Conservation (phyloP, 2,329 filamentous ascomycete genomes). For the Fusarium torreyae region DNA sequence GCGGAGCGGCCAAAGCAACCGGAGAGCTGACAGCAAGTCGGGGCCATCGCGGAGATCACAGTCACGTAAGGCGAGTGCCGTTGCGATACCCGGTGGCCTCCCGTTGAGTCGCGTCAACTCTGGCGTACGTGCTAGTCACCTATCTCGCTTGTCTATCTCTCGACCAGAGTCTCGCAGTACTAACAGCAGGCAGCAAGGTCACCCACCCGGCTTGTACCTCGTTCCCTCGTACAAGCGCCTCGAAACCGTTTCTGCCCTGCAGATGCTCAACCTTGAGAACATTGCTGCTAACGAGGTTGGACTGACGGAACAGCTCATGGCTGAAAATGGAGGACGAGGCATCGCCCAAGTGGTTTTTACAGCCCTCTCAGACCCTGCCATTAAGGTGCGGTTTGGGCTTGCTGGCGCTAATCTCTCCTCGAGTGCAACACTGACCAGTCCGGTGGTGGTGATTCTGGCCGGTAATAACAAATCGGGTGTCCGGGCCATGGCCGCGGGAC, state of each 20-base stretch:
- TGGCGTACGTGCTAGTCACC: conserved; percentile 55
- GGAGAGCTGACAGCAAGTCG: conserved; percentile 68
- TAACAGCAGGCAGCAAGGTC: conserved; percentile 55
- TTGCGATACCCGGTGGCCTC: conserved; percentile 54
- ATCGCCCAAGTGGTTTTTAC: conserved; percentile 87
- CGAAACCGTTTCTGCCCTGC: conserved; percentile 78
- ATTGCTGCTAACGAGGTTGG: conserved; percentile 90
- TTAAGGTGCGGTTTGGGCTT: conserved; percentile 66
- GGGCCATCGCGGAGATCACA: conserved; percentile 66
- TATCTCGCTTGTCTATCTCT: conserved; percentile 53
- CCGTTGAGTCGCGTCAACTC: conserved; percentile 66
- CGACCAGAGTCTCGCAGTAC: conserved; percentile 53
- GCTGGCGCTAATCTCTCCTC: conserved; percentile 57
- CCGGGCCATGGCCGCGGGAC: conserved; percentile 85
- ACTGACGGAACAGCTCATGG: conserved; percentile 89
- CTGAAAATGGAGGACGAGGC: conserved; percentile 90
- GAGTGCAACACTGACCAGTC: conserved; percentile 51
- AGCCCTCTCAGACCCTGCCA: conserved; percentile 75
- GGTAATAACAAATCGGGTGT: conserved; percentile 95
- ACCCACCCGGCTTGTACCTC: conserved; percentile 66
- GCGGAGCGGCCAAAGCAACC: conserved; percentile 65
- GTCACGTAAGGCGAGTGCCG: conserved; percentile 69
- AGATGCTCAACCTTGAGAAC: conserved; percentile 94
- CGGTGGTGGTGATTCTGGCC: conserved; percentile 81
- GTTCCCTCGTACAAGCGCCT: conserved; percentile 70